Conservation (phyloP, 1,139 yeast species). For the Casaregolazyma lundiana region DNA sequence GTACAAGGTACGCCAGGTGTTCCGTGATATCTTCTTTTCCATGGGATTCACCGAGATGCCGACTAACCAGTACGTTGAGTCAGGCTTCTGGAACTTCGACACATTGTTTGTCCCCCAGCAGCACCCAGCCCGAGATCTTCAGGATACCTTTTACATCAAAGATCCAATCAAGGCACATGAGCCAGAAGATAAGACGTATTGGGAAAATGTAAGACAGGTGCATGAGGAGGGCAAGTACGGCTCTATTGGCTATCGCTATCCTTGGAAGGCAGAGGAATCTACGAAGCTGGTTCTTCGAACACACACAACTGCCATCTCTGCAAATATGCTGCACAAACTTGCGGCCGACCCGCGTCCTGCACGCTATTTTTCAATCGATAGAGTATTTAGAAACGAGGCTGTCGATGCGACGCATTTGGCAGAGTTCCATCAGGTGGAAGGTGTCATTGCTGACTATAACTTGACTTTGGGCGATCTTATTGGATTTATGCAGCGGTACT, state of each 20-base stretch:
- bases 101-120: conserved; percentile 96
- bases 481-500: conserved; percentile 97
- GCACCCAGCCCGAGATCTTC: conserved; percentile 98
- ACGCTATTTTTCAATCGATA: conserved; percentile 90
- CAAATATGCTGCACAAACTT: conserved; percentile 79
- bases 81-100: conserved; percentile 99
- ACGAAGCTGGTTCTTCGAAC: conserved; percentile 91
- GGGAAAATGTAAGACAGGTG: conserved; percentile 72
- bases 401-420: conserved; percentile 99
- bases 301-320: conserved; percentile 92
- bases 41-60: conserved; percentile 99
- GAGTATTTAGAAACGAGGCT: conserved; percentile 99
- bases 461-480: conserved; percentile 93
- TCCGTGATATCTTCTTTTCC: conserved; percentile 93
- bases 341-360: conserved; percentile 89
- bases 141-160: conserved; percentile 94
- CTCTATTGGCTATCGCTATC: conserved; percentile 96
- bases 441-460: conserved; percentile 96
- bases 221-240: conserved; percentile 91
- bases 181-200: conserved; percentile 75
- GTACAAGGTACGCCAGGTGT: conserved; percentile 94
- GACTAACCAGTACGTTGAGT: conserved; percentile 93
- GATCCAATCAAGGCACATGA: conserved; percentile 78
- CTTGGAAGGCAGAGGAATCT: conserved; percentile 91
- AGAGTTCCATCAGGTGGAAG: conserved; percentile 99